Percentiles rank a stretch among this genome's conserved stretches.
phyloP scores from a whole-genome alignment of 441 rosid genomes.

The Capsella rubella region DNA sequence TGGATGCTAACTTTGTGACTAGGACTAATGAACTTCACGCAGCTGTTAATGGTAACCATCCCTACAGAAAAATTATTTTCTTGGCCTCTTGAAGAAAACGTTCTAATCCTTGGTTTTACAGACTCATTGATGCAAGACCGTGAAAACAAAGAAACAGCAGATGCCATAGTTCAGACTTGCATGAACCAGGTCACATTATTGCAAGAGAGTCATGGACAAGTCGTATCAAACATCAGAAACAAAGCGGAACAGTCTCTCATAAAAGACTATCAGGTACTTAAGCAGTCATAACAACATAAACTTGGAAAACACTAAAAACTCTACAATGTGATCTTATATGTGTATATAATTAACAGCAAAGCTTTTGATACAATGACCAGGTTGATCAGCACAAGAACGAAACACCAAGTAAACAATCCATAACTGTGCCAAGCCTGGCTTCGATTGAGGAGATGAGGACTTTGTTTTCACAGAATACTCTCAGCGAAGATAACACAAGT shows the following conservation, averaged over 20 bases:
- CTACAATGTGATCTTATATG: background rate
- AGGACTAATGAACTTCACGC: slow-evolving; percentile 49
- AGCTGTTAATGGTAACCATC: slow-evolving; percentile 61
- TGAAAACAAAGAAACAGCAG: slow-evolving; percentile 61
- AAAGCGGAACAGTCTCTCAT: slow-evolving; percentile 74
- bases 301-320: slow-evolving; percentile 10
- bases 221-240: slow-evolving; percentile 59
- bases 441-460: slow-evolving; percentile 74
- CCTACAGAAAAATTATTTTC: background rate
- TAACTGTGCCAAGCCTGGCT: slow-evolving; percentile 67
- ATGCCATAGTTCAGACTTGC: slow-evolving; percentile 58
- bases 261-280: slow-evolving; percentile 72
- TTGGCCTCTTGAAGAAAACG: background rate
- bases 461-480: slow-evolving; percentile 25
- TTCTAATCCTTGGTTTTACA: slow-evolving; percentile 42
- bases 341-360: background rate
- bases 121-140: slow-evolving; percentile 63
- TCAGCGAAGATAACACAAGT: slow-evolving; percentile 38
- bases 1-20: slow-evolving; percentile 53
- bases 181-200: slow-evolving; percentile 57
- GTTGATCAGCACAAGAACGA: slow-evolving; percentile 58
- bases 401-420: slow-evolving; percentile 62
- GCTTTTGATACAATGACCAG: slow-evolving; percentile 45
- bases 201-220: slow-evolving; percentile 69
- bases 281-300: slow-evolving; percentile 21